Percentiles rank a stretch among this genome's conserved stretches.
These are phyloP conservation scores for Chaetoceros tenuissimus DNA, from an alignment of 108 stramenopile species.

Conservation along the genomic window DNA sequence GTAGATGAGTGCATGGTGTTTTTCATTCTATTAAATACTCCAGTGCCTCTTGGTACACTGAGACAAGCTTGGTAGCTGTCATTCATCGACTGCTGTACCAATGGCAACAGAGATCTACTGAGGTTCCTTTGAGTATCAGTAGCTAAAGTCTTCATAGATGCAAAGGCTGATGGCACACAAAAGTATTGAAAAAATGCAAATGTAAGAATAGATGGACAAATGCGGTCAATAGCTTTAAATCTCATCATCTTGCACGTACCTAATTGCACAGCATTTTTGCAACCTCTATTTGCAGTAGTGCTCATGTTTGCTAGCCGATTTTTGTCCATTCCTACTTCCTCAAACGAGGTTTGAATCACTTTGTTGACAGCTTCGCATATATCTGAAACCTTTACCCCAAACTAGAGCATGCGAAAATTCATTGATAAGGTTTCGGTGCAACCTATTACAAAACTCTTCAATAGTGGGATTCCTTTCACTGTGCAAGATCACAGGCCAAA, in stretches of 20 bases:
- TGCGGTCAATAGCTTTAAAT: no score
- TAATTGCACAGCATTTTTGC: constrained; percentile 15
- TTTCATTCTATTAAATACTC: constrained; percentile 32
- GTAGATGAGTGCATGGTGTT: constrained; percentile 10
- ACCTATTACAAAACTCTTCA: constrained; percentile 95
- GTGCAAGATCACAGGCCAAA: constrained; percentile 98
- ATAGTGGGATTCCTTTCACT: constrained; percentile 82
- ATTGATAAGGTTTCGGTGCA: constrained; percentile 75
- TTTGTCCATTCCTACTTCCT: constrained; percentile 9
- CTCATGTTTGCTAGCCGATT: constrained; percentile 16
- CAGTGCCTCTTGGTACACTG: constrained; percentile 21
- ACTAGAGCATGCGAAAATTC: constrained; percentile 95
- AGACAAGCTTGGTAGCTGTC: constrained; percentile 12
- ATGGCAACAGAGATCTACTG: constrained; percentile 22
- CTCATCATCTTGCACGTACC: no score
- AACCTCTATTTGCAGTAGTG: constrained; percentile 19
- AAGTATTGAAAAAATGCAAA: no score
- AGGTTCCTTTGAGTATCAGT: constrained; percentile 24
- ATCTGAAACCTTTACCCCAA: constrained; percentile 57
- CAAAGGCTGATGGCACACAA: no score
- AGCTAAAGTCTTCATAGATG: constrained; percentile 10
- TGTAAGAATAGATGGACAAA: no score
- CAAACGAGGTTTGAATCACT: constrained; percentile 8
- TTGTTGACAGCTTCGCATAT: constrained; percentile 11
- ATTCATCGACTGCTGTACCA: constrained; percentile 25